Percentiles rank a stretch among this genome's conserved stretches.
These are phyloP conservation scores for Penicillium fuscoglaucum DNA, from an alignment of 2,329 filamentous ascomycete genomes.

Conservation along the genomic window DNA sequence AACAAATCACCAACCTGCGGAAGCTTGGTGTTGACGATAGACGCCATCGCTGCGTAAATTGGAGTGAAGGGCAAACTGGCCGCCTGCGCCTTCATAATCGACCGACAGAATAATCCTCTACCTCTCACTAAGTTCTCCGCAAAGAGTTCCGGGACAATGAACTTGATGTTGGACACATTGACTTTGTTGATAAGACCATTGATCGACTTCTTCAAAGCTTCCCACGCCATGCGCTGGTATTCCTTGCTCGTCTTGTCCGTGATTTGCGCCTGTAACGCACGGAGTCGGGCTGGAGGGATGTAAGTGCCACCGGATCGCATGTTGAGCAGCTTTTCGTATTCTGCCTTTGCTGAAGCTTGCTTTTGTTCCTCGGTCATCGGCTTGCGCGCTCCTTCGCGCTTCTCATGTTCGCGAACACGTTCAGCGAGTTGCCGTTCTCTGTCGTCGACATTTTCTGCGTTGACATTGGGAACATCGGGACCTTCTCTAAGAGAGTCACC, in stretches of 20 bases:
- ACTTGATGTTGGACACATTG: conserved; percentile 96
- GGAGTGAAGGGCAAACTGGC: conserved; percentile 94
- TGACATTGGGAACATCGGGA: conserved; percentile 50
- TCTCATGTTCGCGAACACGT: conserved; percentile 54
- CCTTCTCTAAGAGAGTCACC: conserved; percentile 35
- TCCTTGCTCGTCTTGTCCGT: conserved; percentile 95
- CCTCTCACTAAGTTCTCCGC: conserved; percentile 90
- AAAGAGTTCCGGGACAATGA: conserved; percentile 94
- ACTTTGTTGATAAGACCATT: conserved; percentile 99
- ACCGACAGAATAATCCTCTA: conserved; percentile 87
- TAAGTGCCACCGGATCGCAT: conserved; percentile 96
- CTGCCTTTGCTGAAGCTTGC: conserved; percentile 82
- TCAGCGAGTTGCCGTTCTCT: conserved; percentile 54
- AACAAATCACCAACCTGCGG: conserved; percentile 92
- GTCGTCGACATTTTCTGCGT: conserved; percentile 51
- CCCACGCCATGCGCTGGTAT: conserved; percentile 99
- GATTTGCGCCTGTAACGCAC: conserved; percentile 92
- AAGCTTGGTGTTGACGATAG: conserved; percentile 96
- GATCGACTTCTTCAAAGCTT: conserved; percentile 97
- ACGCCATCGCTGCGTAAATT: conserved; percentile 92
- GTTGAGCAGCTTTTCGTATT: conserved; percentile 87
- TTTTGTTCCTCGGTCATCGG: conserved; percentile 75
- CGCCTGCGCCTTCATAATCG: conserved; percentile 97
- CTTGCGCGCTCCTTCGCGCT: conserved; percentile 50
- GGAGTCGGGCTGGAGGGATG: conserved; percentile 86